A percentile compares a stretch with the other conserved stretches of the same genome.
Conservation (phyloP, 1,284 basidiomycete species). For the Ustilago bromivora region DNA sequence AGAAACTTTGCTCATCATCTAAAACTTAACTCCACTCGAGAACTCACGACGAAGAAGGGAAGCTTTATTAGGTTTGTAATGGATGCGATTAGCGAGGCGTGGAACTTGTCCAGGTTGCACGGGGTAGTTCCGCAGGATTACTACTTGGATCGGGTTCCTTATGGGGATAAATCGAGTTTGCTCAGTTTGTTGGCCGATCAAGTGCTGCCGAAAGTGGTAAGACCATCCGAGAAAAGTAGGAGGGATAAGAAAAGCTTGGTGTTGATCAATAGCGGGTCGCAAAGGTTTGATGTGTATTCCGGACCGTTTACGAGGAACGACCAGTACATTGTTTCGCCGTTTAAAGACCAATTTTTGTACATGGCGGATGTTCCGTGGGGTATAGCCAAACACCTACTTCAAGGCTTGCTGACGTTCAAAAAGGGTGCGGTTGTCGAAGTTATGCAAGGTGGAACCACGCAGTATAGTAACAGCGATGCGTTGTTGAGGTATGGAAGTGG, state of each 20-base stretch:
- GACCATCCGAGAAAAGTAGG: slow-evolving; percentile 55
- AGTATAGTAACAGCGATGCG: slow-evolving; percentile 40
- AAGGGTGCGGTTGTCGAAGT: slow-evolving; percentile 46
- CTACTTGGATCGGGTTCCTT: slow-evolving; percentile 62
- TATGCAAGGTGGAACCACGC: slow-evolving; percentile 36
- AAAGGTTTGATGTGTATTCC: slow-evolving; percentile 65
- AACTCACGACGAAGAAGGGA: slow-evolving; percentile 62
- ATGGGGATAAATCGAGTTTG: slow-evolving; percentile 54
- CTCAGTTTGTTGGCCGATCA: slow-evolving; percentile 57
- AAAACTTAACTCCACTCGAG: slow-evolving; percentile 30
- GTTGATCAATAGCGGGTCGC: slow-evolving; percentile 65
- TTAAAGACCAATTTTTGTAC: slow-evolving; percentile 64
- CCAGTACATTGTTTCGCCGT: slow-evolving; percentile 66
- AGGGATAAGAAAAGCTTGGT: slow-evolving; percentile 52
- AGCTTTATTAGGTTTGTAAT: slow-evolving; percentile 58
- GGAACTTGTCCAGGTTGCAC: slow-evolving; percentile 63
- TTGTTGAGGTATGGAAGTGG: slow-evolving; percentile 34
- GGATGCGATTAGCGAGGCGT: slow-evolving; percentile 59
- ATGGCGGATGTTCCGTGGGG: slow-evolving; percentile 60
- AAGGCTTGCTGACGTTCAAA: slow-evolving; percentile 47
- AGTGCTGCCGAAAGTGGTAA: slow-evolving; percentile 65
- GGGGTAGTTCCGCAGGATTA: slow-evolving; percentile 67
- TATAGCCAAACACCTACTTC: slow-evolving; percentile 51
- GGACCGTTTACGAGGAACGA: slow-evolving; percentile 67
- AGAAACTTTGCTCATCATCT: slow-evolving; percentile 67